These are phyloP conservation scores for Diaporthe sp. DNA, from an alignment of 2,329 filamentous ascomycete genomes.

Conservation along the genomic window DNA sequence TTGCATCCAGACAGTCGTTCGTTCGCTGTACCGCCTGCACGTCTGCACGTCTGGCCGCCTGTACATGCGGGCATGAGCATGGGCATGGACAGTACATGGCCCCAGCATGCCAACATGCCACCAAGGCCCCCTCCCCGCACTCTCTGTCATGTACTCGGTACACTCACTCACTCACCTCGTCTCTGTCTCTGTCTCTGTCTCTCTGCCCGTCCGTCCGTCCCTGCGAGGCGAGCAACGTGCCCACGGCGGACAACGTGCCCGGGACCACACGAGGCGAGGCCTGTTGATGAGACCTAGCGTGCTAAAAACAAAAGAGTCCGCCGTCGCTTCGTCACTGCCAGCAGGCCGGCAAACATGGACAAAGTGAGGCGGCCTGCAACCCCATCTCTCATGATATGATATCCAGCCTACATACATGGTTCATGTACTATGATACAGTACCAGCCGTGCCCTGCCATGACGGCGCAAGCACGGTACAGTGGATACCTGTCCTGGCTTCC, in stretches of 20 bases:
- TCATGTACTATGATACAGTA: not conserved
- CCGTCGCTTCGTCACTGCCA: not conserved
- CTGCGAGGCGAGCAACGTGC: slow-evolving; percentile 11
- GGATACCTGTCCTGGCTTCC: not conserved
- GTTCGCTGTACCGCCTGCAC: slow-evolving; percentile 20
- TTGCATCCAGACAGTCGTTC: slow-evolving; percentile 31
- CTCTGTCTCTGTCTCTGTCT: no score
- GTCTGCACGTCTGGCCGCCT: slow-evolving; percentile 7
- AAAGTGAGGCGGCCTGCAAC: slow-evolving; percentile 26
- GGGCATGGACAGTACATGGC: slow-evolving; percentile 25
- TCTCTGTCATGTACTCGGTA: slow-evolving; percentile 12
- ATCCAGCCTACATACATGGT: not conserved
- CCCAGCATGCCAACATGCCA: slow-evolving; percentile 33
- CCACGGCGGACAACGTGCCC: not conserved
- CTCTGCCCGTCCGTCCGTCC: not conserved
- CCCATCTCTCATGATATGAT: slow-evolving; percentile 13
- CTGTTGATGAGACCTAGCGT: slow-evolving; percentile 30
- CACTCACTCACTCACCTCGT: not conserved
- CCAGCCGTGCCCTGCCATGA: not conserved
- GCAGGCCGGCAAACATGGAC: slow-evolving; percentile 2
- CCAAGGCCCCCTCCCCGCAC: slow-evolving; percentile 21
- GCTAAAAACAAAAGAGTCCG: not conserved
- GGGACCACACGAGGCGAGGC: slow-evolving; percentile 1
- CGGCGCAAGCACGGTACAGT: slow-evolving; percentile 15
- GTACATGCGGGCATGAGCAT: slow-evolving; percentile 5